Percentiles rank a stretch among this genome's conserved stretches.
phyloP scores from a whole-genome alignment of 768 basidiomycete genomes.

The Lactarius trivialis region DNA sequence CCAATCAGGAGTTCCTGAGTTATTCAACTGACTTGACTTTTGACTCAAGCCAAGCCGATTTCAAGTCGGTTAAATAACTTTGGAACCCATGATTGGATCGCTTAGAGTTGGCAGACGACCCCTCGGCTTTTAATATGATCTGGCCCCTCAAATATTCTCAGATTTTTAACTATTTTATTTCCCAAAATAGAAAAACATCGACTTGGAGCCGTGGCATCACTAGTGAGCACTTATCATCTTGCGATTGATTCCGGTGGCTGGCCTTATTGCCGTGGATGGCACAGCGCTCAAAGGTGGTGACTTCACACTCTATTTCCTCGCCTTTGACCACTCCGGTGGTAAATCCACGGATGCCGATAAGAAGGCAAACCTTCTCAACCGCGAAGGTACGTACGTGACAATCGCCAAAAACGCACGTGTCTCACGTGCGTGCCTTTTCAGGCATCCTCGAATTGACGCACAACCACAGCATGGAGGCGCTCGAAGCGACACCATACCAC shows the following conservation, averaged over 20 bases:
- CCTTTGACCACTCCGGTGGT: constrained; percentile 56
- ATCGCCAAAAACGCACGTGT: neutral
- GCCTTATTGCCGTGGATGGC: neutral
- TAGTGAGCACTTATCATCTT: no score
- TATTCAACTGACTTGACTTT: no score
- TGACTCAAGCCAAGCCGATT: no score
- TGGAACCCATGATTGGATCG: no score
- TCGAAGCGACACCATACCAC: constrained; percentile 73
- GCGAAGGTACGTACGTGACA: constrained; percentile 50
- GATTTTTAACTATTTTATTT: no score
- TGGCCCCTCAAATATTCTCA: no score
- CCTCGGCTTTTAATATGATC: no score
- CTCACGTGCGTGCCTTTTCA: constrained; percentile 24
- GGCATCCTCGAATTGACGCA: constrained; percentile 80
- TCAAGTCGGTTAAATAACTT: no score
- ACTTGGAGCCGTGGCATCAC: no score
- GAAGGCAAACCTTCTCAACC: constrained; percentile 41
- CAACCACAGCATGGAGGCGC: constrained; percentile 89
- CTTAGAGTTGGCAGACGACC: no score
- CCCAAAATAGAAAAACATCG: no score
- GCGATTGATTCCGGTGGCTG: neutral
- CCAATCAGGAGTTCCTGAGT: no score
- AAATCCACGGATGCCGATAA: constrained; percentile 48
- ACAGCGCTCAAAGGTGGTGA: constrained; percentile 48
- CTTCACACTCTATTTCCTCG: constrained; percentile 84